These are phyloP conservation scores for Thielaviopsis cerberus DNA, from an alignment of 2,329 filamentous ascomycete genomes.

Conservation along the genomic window DNA sequence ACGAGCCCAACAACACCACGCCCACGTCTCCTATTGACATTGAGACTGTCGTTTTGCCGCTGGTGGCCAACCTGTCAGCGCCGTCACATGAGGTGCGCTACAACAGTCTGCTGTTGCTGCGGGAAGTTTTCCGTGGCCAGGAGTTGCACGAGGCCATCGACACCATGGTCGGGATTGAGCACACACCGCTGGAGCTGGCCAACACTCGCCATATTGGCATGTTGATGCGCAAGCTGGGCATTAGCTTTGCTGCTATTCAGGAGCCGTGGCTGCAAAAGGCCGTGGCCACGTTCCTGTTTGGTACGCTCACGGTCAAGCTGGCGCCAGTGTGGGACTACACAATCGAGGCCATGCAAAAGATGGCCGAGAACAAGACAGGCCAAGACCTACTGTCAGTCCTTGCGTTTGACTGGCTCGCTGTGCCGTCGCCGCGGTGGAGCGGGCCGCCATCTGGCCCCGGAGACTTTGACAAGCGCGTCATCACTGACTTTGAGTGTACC, in stretches of 20 bases:
- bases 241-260: constrained; percentile 39
- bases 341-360: constrained; percentile 53
- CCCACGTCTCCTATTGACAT: constrained; percentile 24
- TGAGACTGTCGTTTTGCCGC: constrained; percentile 41
- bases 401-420: constrained; percentile 59
- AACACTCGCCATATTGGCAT: constrained; percentile 64
- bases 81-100: constrained; percentile 58
- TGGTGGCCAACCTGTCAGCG: constrained; percentile 57
- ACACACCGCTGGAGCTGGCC: constrained; percentile 58
- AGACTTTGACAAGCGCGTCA: constrained; percentile 20
- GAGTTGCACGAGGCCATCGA: constrained; percentile 17
- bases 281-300: constrained; percentile 70
- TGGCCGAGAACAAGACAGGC: constrained; percentile 50
- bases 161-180: constrained; percentile 60
- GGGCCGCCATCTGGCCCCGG: constrained; percentile 22
- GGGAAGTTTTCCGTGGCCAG: constrained; percentile 32
- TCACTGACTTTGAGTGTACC: constrained; percentile 71
- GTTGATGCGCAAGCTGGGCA: constrained; percentile 61
- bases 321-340: constrained; percentile 78
- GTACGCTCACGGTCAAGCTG: constrained; percentile 69
- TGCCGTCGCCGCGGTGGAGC: constrained; percentile 35
- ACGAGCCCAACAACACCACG: neutral
- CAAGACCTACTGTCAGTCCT: constrained; percentile 55
- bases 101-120: constrained; percentile 53
- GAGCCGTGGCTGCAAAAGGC: constrained; percentile 50